Conservation (phyloP, 1,284 basidiomycete genomes). For the Cutaneotrichosporon cyanovorans region DNA sequence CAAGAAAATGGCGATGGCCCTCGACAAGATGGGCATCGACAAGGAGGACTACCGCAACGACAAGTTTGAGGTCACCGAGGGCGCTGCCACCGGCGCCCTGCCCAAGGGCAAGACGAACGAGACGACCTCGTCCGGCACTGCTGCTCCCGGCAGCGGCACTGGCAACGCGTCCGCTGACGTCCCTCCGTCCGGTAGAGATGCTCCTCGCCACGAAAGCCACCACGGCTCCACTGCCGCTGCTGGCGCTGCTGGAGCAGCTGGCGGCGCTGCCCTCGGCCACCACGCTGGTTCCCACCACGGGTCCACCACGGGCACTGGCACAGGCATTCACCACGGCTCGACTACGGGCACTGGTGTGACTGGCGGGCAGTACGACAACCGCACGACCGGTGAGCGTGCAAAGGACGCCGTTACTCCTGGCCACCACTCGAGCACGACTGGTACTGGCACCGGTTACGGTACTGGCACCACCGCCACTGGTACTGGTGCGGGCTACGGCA, state of each 20-base stretch:
- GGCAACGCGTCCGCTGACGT: not conserved
- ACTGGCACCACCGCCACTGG: too few species aligned
- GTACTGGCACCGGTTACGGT: too few species aligned
- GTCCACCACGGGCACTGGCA: not conserved
- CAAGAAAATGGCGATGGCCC: not conserved
- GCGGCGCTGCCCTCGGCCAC: not conserved
- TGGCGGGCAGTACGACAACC: not conserved
- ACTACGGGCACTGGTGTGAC: not conserved
- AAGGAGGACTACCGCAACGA: constrained; percentile 4
- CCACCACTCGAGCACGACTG: too few species aligned
- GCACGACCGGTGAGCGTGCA: too few species aligned
- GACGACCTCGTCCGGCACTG: too few species aligned
- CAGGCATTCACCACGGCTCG: not conserved
- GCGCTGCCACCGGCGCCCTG: too few species aligned
- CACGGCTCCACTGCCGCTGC: not conserved
- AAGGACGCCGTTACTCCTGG: too few species aligned
- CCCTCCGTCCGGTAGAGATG: not conserved
- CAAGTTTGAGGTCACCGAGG: not conserved
- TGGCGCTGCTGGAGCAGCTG: not conserved
- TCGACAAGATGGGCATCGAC: constrained; percentile 4
- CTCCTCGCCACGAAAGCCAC: not conserved
- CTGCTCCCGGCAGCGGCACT: not conserved
- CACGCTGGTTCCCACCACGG: not conserved
- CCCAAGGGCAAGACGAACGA: too few species aligned
- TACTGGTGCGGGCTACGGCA: not conserved